phyloP scores from a whole-genome alignment of 192 early-diverging fungal species.

The Powellomyces hirtus region DNA sequence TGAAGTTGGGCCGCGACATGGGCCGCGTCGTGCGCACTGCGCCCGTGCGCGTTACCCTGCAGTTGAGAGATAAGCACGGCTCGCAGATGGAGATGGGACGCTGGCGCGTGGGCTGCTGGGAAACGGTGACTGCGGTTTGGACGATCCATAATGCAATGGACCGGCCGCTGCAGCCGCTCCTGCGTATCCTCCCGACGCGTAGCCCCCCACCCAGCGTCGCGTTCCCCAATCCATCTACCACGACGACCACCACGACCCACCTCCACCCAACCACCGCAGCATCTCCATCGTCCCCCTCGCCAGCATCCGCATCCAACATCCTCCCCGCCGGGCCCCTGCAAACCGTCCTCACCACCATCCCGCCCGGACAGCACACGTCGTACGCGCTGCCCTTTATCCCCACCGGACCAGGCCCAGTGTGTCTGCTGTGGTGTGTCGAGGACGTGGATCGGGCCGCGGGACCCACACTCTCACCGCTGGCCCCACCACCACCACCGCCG shows the following conservation, averaged over 20 bases:
- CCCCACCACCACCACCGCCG: too few relatives aligned
- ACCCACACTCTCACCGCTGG: too few relatives aligned
- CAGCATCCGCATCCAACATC: not conserved
- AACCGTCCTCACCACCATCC: constrained; percentile 2
- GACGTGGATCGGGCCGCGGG: constrained; percentile 7
- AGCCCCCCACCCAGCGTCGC: constrained; percentile 12
- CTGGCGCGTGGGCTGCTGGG: not conserved
- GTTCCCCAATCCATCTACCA: too few relatives aligned
- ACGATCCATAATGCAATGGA: constrained; percentile 13
- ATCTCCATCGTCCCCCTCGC: not conserved
- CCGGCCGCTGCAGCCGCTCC: constrained; percentile 5
- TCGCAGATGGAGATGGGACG: too few relatives aligned
- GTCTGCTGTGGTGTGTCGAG: constrained; percentile 16
- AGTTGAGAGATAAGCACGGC: too few relatives aligned
- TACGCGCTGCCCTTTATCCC: constrained; percentile 3
- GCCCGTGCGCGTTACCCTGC: constrained; percentile 58
- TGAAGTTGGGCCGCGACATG: constrained; percentile 55
- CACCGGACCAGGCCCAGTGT: not conserved
- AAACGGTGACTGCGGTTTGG: constrained; percentile 13
- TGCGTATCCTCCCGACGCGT: constrained; percentile 13
- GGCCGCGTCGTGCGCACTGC: constrained; percentile 55
- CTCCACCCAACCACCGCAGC: not conserved
- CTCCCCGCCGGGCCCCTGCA: constrained; percentile 5
- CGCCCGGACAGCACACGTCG: not conserved
- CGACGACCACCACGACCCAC: not conserved